Base-by-base conservation (phyloP, 1,139 yeast species). In the Taphrina pruni region DNA sequence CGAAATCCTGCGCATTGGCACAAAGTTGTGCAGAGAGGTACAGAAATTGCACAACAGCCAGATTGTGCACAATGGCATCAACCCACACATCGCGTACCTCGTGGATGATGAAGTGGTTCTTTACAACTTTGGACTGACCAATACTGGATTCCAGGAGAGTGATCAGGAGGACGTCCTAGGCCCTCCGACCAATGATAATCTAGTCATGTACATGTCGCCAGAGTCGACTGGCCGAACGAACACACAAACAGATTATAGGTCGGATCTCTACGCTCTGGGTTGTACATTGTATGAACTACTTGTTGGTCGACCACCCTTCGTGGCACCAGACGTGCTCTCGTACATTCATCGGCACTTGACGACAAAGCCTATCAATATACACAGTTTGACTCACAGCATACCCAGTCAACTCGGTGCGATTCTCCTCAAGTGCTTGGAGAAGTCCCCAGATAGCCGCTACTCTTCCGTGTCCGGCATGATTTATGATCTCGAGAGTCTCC, bases 251-350 rank as follows among this genome's bases (percentile, higher is more conserved):
- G 66, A 61, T n/a, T 39, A 32, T n/a, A 36, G 66, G 21, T 46
- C 66, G 4, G 66, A 61, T n/a, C 32, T 61, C 12, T 61, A 61
- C 58, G 38, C 66, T 6, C 17, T 61, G 4, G 66, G 66, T 12
- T 46, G 56, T 36, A 26, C 48, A n/a, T 3, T 61, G 9, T 61
- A 61, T 32, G 66, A 61, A 26, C 12, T 51, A 14, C 38, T 36
- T n/a, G 38, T 41, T n/a, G 66, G 66, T 12, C 38, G 50, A 7
- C 66, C 60, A 8, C 66, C 66, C 11, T 51, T 61, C 14, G 48
- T 41, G 38, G 56, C 66, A 7, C 32, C 50, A n/a, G 66, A 61
- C 26, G 8, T 20, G 45, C 50, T 61, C 6, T 46, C 50, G 6
- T 41, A 51, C 58, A 52, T 61, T 4, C 66, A 61, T 38, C 48